Evolutionary conservation across 116 monocot genomes (phyloP), one percentile per base, ranked within the genome.

Genomic region (Iris pallida): DNA sequence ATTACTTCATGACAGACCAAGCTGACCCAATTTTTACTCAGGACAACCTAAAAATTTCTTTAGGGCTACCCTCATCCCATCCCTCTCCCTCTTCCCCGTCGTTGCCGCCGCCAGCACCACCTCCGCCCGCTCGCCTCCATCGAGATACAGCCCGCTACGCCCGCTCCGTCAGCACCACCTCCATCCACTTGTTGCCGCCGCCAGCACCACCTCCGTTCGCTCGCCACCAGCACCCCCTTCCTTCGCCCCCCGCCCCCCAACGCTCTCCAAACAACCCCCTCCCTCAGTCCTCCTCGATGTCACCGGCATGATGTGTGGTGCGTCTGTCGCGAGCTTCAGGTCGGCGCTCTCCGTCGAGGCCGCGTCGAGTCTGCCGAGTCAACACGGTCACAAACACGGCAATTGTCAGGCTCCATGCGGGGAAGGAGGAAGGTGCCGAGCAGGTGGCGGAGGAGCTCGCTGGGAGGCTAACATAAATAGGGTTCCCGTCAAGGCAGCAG

Each of bases 231-330:
- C 82, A 72, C 75, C 73, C 9, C 71, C 78, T 15, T 59, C 75
- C 2, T 11, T 79, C 2, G 65, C 45, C n/a, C n/a, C n/a, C n/a
- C n/a, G n/a, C 3, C 71, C 41, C 12, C 20, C 57, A 16, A 45
- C 46, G 48, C 53, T 47, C 55, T 48, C 13, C 52, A 16, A 8
- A 20, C 63, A 45, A 55, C 42, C 52, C 15, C 16, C 60, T 1
- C 53, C 73, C 14, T 79, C 89, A 7, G 58, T 91, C 4, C 83
- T 96, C 15, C 81, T 97, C 58, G 89, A 97, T 6, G 97, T 97
- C 40, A 58, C 73, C 30, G 97, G 97, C 4, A 97, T 97, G 97
- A 92, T 97, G 97, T 97, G 97, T 78, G 97, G 87, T 41, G 85
- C 83, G 4, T 97, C 92, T 68, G 87, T 81, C 43, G 70, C 83